phyloP scores from a whole-genome alignment of 2,329 filamentous ascomycete species.

The Magnaporthiopsis incrustans region DNA sequence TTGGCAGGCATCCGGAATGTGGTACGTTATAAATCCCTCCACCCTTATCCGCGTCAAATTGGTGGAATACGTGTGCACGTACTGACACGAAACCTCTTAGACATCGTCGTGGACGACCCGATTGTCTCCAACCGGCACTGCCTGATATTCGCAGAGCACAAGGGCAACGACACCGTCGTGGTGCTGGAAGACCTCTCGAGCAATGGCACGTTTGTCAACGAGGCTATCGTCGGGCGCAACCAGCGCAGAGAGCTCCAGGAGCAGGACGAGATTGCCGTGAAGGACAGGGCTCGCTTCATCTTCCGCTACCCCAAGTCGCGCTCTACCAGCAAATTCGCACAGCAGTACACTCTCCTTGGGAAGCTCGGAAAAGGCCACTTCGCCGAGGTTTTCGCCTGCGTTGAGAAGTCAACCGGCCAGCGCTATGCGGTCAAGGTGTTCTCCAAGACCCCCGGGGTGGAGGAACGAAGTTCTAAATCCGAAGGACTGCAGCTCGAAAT shows the following conservation, averaged over 20 bases:
- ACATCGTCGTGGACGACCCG: slow-evolving; percentile 66
- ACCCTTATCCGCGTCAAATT: background rate
- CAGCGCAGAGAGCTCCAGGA: slow-evolving; percentile 83
- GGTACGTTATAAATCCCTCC: slow-evolving; percentile 46
- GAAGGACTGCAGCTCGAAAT: slow-evolving; percentile 93
- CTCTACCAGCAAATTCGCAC: slow-evolving; percentile 68
- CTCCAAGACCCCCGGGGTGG: slow-evolving; percentile 72
- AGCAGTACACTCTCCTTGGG: slow-evolving; percentile 78
- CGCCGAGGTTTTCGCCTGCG: slow-evolving; percentile 83
- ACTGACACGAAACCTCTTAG: slow-evolving; percentile 26
- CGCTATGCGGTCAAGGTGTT: slow-evolving; percentile 93
- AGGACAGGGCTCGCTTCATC: slow-evolving; percentile 78
- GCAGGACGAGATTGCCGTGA: slow-evolving; percentile 81
- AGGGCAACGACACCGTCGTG: slow-evolving; percentile 44
- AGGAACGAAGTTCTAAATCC: slow-evolving; percentile 67
- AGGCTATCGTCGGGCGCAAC: slow-evolving; percentile 83
- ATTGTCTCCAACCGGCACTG: slow-evolving; percentile 85
- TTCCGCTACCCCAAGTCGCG: slow-evolving; percentile 80
- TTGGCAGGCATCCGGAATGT: slow-evolving; percentile 90
- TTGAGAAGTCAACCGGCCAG: slow-evolving; percentile 75
- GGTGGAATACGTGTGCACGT: background rate
- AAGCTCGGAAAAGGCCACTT: slow-evolving; percentile 93
- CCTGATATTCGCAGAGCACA: slow-evolving; percentile 28
- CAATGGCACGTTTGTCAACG: slow-evolving; percentile 95
- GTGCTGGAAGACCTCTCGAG: slow-evolving; percentile 89